Evolutionary conservation across 495 filamentous ascomycete genomes (phyloP), one percentile per base, ranked within the genome.

Genomic region (Penicillium canescens): DNA sequence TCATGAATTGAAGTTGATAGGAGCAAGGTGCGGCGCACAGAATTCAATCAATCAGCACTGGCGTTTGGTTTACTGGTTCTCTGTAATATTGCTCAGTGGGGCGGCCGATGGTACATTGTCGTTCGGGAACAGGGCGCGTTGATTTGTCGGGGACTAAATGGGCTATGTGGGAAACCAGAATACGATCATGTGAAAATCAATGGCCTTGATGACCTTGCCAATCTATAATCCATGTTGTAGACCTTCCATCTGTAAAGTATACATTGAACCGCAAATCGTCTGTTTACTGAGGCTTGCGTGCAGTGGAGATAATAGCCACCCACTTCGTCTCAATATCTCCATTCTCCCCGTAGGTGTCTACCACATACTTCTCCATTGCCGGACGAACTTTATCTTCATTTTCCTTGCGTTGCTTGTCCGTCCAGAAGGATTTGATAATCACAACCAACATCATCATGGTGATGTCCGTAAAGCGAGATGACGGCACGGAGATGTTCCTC

Each of bases 11-110:
- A 52, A 12, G 33, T 34, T 52, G 6, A 46, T 48, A 35, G 11
- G 42, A 42, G 13, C 14, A 12, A 42, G 41, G 53, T 50, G 45
- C 40, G 39, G 40, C 16, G 59, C 36, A 42, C 46, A 52, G 36
- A 42, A 54, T 54, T 48, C 42, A 51, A 49, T 60, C 52, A 51
- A 62, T 67, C 62, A 66, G 61, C 60, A 65, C 59, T 56, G 72
- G 72, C 63, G 70, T 75, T 72, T 46, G 69, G 65, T 59, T 66
- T 44, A 60, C 57, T 65, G 42, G 53, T 31, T 70, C 69, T 65
- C 55, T 68, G 60, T 59, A 63, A 50, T 59, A 48, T 63, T 62
- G 56, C 60, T 67, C 54, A 41, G 55, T 54, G 50, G 62, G 55
- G 52, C 49, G 55, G 50, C 44, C 56, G 50, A 59, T 59, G 53